Conservation (phyloP, 345 rosid genomes). For the Populus ilicifolia region DNA sequence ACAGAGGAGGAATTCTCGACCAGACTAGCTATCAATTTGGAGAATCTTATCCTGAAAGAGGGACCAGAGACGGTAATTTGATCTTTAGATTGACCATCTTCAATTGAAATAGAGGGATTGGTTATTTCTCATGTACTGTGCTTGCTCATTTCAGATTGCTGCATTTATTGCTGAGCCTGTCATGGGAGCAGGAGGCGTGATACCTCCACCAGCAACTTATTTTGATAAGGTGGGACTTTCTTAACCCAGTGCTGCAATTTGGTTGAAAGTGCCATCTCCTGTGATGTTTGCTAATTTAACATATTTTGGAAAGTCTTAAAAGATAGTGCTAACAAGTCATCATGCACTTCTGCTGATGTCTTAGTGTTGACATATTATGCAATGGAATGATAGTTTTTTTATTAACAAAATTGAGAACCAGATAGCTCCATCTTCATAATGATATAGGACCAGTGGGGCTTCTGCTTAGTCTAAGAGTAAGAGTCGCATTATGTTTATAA, state of each 20-base stretch:
- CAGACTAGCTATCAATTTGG: conserved; percentile 81
- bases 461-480: not conserved
- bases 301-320: not conserved
- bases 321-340: not conserved
- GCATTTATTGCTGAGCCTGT: conserved; percentile 97
- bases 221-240: conserved; percentile 69
- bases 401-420: not conserved
- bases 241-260: not conserved
- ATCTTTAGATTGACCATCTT: conserved; percentile 6
- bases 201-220: conserved; percentile 91
- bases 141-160: conserved; percentile 57
- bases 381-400: not conserved
- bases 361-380: not conserved
- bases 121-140: conserved; percentile 12
- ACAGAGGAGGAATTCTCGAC: conserved; percentile 90
- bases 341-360: not conserved
- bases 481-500: not conserved
- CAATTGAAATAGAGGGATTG: conserved; percentile 3
- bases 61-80: conserved; percentile 86
- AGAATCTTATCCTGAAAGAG: conserved; percentile 82
- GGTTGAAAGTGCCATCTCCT: not conserved
- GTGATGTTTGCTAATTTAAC: not conserved
- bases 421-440: not conserved
- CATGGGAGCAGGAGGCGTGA: conserved; percentile 98
- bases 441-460: not conserved